These are phyloP conservation scores for Beauveria asiatica DNA, from an alignment of 2,329 filamentous ascomycete species.

Conservation along the genomic window DNA sequence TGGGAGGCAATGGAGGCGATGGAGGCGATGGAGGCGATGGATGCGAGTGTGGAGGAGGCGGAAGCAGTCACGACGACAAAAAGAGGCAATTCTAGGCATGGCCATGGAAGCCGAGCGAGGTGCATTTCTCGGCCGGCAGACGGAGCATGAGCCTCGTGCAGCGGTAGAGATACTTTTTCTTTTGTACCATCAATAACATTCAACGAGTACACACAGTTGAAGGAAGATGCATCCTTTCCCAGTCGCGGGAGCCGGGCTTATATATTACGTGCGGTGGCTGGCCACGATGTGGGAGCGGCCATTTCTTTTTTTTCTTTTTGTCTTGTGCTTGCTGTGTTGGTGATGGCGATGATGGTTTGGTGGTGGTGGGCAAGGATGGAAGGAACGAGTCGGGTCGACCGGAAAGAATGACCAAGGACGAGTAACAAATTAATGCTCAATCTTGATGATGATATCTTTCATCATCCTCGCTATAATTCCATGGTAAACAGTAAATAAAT, in stretches of 20 bases:
- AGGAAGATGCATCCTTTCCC: neutral
- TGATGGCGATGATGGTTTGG: neutral
- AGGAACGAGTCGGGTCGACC: neutral
- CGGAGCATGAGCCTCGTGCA: too few relatives aligned
- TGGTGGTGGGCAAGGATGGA: neutral
- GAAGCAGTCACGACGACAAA: neutral
- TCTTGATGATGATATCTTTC: neutral
- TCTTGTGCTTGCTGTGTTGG: neutral
- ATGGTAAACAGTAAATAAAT: too few relatives aligned
- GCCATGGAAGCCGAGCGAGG: neutral
- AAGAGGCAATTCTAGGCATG: neutral
- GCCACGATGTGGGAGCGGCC: neutral
- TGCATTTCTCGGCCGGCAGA: too few relatives aligned
- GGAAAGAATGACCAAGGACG: neutral
- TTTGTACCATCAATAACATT: neutral
- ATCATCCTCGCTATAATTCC: too few relatives aligned
- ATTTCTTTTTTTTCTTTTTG: neutral
- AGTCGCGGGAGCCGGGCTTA: neutral
- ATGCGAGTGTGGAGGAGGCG: neutral
- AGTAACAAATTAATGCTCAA: neutral
- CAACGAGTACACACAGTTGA: neutral
- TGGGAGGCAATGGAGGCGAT: neutral
- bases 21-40: neutral
- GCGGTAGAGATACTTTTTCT: too few relatives aligned
- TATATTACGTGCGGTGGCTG: neutral